Base-by-base conservation (phyloP, 495 filamentous ascomycete genomes). In the Penicillium cataractarum region DNA sequence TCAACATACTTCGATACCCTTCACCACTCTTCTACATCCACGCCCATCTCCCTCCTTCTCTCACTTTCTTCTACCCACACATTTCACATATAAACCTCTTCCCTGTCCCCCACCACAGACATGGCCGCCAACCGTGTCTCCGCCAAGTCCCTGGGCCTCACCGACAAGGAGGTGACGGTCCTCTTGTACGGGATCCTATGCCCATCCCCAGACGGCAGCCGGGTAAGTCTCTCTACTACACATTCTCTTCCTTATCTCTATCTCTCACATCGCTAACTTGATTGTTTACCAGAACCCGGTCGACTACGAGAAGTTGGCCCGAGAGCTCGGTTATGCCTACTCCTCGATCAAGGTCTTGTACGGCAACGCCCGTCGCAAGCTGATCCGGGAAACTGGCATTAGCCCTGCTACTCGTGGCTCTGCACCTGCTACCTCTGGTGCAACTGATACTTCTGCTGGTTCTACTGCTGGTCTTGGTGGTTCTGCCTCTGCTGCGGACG, bases 281-380 rank as follows among this genome's bases (percentile, higher is more conserved):
- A 5, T 12, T 10, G n/a, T n/a, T n/a, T n/a, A n/a, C 13, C 21
- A 55, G 52, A 55, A 21, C 8, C 7, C 52, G 7, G 64, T 78
- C 65, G 74, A 80, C 62, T 68, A 57, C 54, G 65, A 61, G 4
- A 73, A 74, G 46, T 37, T 80, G 13, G 71, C 67, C 9, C 32
- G 56, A 9, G 48, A 71, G n/a, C 66, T 62, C 26, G 67, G 66
- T 10, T 78, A 67, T 55, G 75, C 53, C 50, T 31, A 44, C 7
- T 62, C 48, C 12, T 73, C 72, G 2, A 73, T 76, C 29, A 61
- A 60, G 19, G 52, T 66, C 17, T 31, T 55, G 31, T 77, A 58
- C 32, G 27, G 44, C 31, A 49, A 40, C 22, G 49, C 68, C 7
- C 67, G 64, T 12, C 72, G 70, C 44, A 76, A 74, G 58, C 49